These are phyloP conservation scores for Hibiscus mutabilis DNA, from an alignment of 345 rosid genomes.

Conservation along the genomic window DNA sequence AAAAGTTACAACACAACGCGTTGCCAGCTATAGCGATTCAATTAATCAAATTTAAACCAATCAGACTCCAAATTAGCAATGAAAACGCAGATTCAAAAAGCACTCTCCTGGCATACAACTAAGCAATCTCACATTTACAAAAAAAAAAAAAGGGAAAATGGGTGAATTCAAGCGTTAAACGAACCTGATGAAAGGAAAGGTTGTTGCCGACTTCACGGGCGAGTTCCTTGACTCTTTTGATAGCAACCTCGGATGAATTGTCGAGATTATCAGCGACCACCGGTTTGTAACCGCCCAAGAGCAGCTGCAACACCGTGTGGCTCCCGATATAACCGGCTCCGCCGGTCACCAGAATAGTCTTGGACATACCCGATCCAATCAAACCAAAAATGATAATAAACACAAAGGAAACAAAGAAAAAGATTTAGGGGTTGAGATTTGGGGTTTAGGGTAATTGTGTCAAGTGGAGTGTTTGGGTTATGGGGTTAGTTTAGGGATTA, in stretches of 20 bases:
- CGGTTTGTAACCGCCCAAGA: constrained; percentile 49
- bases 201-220: constrained; percentile 46
- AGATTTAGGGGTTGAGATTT: too few relatives aligned
- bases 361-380: constrained; percentile 25
- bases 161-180: not conserved
- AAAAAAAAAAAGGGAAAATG: not conserved
- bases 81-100: not conserved
- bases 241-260: constrained; percentile 56
- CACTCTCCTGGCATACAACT: not conserved
- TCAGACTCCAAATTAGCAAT: not conserved
- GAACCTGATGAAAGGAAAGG: constrained; percentile 66
- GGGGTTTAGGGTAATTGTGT: too few relatives aligned
- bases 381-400: not conserved
- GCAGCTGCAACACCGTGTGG: constrained; percentile 91
- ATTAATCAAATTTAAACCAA: not conserved
- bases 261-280: constrained; percentile 84
- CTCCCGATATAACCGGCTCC: constrained; percentile 98
- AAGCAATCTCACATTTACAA: not conserved
- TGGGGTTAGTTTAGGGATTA: too few relatives aligned
- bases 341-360: constrained; percentile 69
- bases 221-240: constrained; percentile 61
- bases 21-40: constrained; percentile 7
- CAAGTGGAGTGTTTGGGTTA: too few relatives aligned
- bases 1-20: not conserved
- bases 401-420: not conserved